Evolutionary conservation across 2,329 filamentous ascomycete species (phyloP).

Genomic region (Aspergillus costaricaensis): DNA sequence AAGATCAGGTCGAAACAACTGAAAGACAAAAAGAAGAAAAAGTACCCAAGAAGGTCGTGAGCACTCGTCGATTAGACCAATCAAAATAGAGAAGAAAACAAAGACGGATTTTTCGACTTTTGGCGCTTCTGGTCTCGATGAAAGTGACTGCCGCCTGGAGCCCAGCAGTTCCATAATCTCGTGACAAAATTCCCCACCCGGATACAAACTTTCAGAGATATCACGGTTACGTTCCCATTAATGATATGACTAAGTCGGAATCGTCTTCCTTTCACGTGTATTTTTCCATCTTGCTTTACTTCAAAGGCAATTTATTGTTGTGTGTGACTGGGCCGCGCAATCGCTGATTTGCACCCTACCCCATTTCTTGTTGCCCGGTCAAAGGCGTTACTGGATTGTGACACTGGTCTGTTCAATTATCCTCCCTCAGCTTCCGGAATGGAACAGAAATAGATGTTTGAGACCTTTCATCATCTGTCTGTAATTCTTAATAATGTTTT

Average conservation of each 20-base stretch:
- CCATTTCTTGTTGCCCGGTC: not conserved
- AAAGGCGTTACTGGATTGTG: not conserved
- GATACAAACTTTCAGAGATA: not conserved
- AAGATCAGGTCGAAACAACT: conserved; percentile 25
- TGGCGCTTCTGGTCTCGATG: not conserved
- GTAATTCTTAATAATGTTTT: not conserved
- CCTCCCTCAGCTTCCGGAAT: not conserved
- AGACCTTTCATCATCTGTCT: not conserved
- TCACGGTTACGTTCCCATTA: conserved; percentile 9
- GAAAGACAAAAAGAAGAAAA: conserved; percentile 27
- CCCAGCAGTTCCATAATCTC: not conserved
- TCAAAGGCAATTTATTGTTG: not conserved
- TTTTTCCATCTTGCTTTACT: not conserved
- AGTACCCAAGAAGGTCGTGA: conserved; percentile 19
- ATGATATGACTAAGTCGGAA: not conserved
- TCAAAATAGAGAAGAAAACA: not conserved
- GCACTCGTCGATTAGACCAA: not conserved
- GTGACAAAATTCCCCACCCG: not conserved
- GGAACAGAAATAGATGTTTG: not conserved
- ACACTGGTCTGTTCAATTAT: not conserved
- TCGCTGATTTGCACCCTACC: not conserved
- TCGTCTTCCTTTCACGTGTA: not conserved
- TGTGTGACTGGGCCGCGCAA: not conserved
- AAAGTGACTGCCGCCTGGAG: conserved; percentile 6
- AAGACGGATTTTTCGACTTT: not conserved